Percentiles rank a stretch among this genome's conserved stretches.
Evolutionary conservation across 2,329 filamentous ascomycete species (phyloP).

Genomic region (Chrysoporthe deuterocubensis): DNA sequence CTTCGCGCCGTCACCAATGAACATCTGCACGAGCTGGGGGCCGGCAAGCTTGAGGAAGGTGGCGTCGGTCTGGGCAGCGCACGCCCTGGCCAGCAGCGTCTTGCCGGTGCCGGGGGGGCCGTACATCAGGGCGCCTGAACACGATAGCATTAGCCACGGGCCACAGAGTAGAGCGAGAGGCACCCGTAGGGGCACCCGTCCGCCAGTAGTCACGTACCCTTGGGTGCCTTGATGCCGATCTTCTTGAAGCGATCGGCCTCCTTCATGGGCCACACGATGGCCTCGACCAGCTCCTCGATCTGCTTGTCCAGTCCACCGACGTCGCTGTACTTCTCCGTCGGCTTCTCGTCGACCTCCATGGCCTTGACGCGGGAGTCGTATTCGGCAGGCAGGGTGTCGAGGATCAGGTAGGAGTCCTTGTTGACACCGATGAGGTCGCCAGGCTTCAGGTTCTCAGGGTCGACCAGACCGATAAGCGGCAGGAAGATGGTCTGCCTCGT

Average conservation of each 20-base stretch:
- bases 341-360: constrained; percentile 99
- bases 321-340: constrained; percentile 97
- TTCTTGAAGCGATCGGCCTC: constrained; percentile 99
- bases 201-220: constrained; percentile 64
- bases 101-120: constrained; percentile 90
- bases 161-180: constrained; percentile 16
- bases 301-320: constrained; percentile 98
- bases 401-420: constrained; percentile 96
- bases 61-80: constrained; percentile 95
- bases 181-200: neutral
- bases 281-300: constrained; percentile 97
- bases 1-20: constrained; percentile 98
- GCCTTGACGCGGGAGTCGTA: constrained; percentile 99
- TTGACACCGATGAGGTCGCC: constrained; percentile 97
- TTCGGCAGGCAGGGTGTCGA: constrained; percentile 95
- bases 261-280: constrained; percentile 99
- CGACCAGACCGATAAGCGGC: constrained; percentile 93
- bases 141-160: constrained; percentile 10
- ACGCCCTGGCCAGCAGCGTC: constrained; percentile 90
- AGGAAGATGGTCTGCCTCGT: constrained; percentile 98
- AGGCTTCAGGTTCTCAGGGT: constrained; percentile 92
- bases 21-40: constrained; percentile 98
- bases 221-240: constrained; percentile 98
- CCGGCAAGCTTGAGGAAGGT: constrained; percentile 98
- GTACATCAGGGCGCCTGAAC: constrained; percentile 92